Evolutionary conservation across 2,329 filamentous ascomycete species (phyloP).

Genomic region (Aspergillus vadensis): DNA sequence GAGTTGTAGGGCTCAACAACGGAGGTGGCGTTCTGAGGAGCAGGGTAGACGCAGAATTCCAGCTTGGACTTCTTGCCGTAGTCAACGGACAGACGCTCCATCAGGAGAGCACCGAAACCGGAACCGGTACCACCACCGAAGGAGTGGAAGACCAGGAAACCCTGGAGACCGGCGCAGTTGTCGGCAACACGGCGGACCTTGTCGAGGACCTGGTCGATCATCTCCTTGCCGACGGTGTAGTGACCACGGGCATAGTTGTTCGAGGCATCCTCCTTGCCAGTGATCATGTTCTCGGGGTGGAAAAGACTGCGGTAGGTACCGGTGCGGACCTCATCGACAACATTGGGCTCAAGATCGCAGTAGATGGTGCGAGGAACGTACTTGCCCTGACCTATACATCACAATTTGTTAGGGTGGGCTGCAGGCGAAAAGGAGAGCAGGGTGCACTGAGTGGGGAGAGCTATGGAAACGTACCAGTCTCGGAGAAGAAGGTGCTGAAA

Average conservation of each 20-base stretch:
- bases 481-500: constrained; percentile 99
- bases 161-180: constrained; percentile 96
- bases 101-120: constrained; percentile 95
- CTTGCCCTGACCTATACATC: constrained; percentile 83
- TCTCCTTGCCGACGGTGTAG: constrained; percentile 99
- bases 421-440: constrained; percentile 14
- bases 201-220: constrained; percentile 97
- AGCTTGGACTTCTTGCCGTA: constrained; percentile 99
- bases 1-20: constrained; percentile 99
- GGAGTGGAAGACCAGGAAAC: constrained; percentile 99
- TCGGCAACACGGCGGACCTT: constrained; percentile 97
- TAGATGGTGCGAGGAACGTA: constrained; percentile 99
- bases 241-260: constrained; percentile 99
- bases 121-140: constrained; percentile 99
- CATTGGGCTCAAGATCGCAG: constrained; percentile 99
- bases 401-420: constrained; percentile 15
- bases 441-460: background rate
- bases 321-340: constrained; percentile 98
- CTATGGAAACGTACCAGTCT: constrained; percentile 73
- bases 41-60: constrained; percentile 98
- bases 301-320: constrained; percentile 94
- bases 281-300: constrained; percentile 99
- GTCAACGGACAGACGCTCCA: constrained; percentile 98
- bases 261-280: constrained; percentile 98
- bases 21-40: constrained; percentile 93